Conservation (phyloP, 2,329 filamentous ascomycete species). For the Penicillium sp. region DNA sequence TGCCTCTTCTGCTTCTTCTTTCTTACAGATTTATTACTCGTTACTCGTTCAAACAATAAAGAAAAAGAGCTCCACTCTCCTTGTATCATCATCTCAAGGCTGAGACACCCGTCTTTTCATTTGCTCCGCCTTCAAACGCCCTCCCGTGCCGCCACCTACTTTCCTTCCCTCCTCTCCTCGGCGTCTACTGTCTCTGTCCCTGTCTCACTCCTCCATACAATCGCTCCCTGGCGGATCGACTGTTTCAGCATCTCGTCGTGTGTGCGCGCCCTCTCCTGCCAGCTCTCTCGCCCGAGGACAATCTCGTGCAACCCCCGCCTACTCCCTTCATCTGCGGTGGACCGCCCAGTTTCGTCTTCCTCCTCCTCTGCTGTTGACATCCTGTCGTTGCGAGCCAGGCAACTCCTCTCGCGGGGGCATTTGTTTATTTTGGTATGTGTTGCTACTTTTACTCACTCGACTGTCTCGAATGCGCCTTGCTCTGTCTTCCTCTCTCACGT, state of each 20-base stretch:
- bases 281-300: not conserved
- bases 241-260: conserved; percentile 23
- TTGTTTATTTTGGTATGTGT: conserved; percentile 14
- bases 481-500: conserved; percentile 12
- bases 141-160: conserved; percentile 3
- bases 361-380: conserved; percentile 2
- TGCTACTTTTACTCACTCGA: not conserved
- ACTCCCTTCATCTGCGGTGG: conserved; percentile 7
- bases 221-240: conserved; percentile 42
- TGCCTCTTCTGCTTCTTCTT: not conserved
- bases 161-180: conserved; percentile 5
- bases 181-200: conserved; percentile 13
- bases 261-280: conserved; percentile 2
- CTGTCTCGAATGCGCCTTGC: conserved; percentile 13
- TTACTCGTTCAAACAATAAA: not conserved
- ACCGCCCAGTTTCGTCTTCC: conserved; percentile 10
- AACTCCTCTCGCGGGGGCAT: conserved; percentile 6
- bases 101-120: conserved; percentile 13
- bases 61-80: conserved; percentile 4
- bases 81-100: conserved; percentile 11
- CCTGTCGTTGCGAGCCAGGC: conserved; percentile 7
- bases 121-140: conserved; percentile 14
- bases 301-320: not conserved
- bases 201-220: conserved; percentile 14
- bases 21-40: not conserved